Base-by-base conservation (phyloP, 2,329 filamentous ascomycete genomes). In the Penicillium sp. region DNA sequence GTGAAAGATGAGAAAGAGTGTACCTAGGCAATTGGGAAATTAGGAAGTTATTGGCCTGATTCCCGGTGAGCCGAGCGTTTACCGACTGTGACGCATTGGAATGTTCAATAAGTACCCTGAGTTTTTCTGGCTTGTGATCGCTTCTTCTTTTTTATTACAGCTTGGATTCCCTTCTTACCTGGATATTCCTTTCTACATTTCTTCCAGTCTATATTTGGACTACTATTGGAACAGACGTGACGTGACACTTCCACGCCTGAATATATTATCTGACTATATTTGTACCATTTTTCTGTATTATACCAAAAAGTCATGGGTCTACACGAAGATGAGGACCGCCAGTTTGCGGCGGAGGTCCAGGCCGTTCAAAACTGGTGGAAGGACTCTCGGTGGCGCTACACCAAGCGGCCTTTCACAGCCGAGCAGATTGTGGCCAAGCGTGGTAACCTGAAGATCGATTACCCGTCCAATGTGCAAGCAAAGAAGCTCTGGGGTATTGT, bases 391-490 rank as follows among this genome's bases (percentile, higher is more conserved):
- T 99, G 94, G 94, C 85, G 90, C 74, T 86, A 91, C 78, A 99
- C 94, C 68, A 93, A 90, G 80, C 85, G 94, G 58, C 88, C 94
- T 25, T 99, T 94, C 76, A 96, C 93, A 4, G 92, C 94, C 33
- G 94, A 97, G 82, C 90, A 96, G 79, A 97, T 99, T 72, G 94
- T 96, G 63, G 88, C 90, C 52, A 99, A 99, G 85, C 84, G 94
- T 72, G 94, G 94, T 57, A 93, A 89, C 71, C 81, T 99, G 69
- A 91, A 89, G 78, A 89, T 97, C 68, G 84, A 96, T 62, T 97
- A 97, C 75, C 89, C 94, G 21, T 94, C 93, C 79, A 96, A 96
- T 75, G 81, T 80, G 19, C 88, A 93, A 79, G 84, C 90, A 48
- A 97, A 97, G 84, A 99, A 99, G 85, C 83, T 97, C 51, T 99